phyloP scores from a whole-genome alignment of 2,329 filamentous ascomycete genomes.

The Alternaria sp. region DNA sequence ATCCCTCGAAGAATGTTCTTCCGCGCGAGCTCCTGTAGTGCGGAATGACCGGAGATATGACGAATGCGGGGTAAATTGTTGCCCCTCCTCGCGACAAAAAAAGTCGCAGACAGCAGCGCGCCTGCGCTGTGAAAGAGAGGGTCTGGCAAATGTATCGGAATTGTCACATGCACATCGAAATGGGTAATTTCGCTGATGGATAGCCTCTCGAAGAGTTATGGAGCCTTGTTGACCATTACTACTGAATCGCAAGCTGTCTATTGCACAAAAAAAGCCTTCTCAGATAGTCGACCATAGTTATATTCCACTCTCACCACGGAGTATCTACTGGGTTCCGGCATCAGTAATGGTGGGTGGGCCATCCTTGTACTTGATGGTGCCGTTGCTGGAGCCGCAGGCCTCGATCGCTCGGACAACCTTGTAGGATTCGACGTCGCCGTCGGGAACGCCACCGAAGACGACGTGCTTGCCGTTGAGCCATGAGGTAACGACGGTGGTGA shows the following conservation, averaged over 20 bases:
- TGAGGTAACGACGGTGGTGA: constrained; percentile 70
- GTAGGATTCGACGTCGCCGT: constrained; percentile 60
- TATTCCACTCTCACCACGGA: neutral
- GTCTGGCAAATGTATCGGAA: neutral
- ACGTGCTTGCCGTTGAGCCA: constrained; percentile 83
- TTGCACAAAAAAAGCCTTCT: neutral
- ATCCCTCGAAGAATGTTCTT: neutral
- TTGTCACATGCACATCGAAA: neutral
- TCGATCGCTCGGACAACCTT: constrained; percentile 65
- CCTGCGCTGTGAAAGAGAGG: neutral
- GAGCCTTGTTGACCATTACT: neutral
- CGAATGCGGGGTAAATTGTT: constrained; percentile 13
- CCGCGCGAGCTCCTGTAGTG: neutral
- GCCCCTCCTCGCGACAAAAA: constrained; percentile 13
- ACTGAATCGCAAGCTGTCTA: constrained; percentile 2
- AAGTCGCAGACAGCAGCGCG: neutral
- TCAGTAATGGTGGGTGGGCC: constrained; percentile 61
- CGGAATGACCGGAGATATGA: constrained; percentile 1
- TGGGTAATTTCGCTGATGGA: constrained; percentile 1
- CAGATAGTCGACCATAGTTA: neutral
- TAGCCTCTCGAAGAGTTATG: neutral
- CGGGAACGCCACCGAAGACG: constrained; percentile 77
- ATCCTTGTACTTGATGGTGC: constrained; percentile 58
- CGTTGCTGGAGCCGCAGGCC: constrained; percentile 61
- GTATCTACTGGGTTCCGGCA: constrained; percentile 55